A percentile compares a stretch with the other conserved stretches of the same genome.
Evolutionary conservation across 139 green algal genomes (phyloP).

Genomic region (Micractinium conductrix): DNA sequence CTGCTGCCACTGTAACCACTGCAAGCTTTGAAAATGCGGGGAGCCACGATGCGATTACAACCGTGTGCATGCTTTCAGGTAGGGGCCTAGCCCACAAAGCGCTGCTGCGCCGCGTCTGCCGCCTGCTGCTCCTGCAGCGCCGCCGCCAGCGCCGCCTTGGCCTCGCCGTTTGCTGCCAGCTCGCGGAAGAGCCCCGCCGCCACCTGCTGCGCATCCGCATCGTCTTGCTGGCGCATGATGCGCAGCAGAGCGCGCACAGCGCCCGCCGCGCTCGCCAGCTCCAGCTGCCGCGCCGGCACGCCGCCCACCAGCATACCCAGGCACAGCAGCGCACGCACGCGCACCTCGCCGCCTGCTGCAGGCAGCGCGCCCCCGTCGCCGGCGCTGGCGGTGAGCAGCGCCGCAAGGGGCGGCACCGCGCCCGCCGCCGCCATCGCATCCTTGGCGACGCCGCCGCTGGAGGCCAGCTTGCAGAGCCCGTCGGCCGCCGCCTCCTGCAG

Average conservation of each 20-base stretch:
- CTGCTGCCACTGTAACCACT: no score
- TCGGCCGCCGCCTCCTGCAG: slow-evolving; percentile 40
- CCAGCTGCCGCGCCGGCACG: not conserved
- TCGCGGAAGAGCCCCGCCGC: slow-evolving; percentile 32
- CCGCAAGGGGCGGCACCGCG: not conserved
- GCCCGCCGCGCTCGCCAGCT: slow-evolving; percentile 25
- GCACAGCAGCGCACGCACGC: slow-evolving; percentile 37
- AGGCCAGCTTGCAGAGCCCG: slow-evolving; percentile 34
- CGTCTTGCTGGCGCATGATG: slow-evolving; percentile 39
- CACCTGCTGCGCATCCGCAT: slow-evolving; percentile 41
- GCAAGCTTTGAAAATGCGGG: no score
- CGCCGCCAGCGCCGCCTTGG: slow-evolving; percentile 8
- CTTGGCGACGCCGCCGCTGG: not conserved
- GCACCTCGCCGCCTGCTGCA: slow-evolving; percentile 4
- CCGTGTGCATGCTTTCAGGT: no score
- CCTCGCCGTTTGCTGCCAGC: slow-evolving; percentile 12
- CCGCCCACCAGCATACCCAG: slow-evolving; percentile 43
- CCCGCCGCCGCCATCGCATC: slow-evolving; percentile 16
- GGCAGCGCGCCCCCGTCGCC: not conserved
- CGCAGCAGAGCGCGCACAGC: slow-evolving; percentile 13
- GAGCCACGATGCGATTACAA: no score
- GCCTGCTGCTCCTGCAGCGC: slow-evolving; percentile 35
- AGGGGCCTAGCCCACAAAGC: slow-evolving; percentile 20
- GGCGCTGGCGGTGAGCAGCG: not conserved
- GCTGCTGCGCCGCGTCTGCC: not conserved